These are phyloP conservation scores for Linderniella brevidens DNA, from an alignment of 257 asterid species.

Conservation along the genomic window DNA sequence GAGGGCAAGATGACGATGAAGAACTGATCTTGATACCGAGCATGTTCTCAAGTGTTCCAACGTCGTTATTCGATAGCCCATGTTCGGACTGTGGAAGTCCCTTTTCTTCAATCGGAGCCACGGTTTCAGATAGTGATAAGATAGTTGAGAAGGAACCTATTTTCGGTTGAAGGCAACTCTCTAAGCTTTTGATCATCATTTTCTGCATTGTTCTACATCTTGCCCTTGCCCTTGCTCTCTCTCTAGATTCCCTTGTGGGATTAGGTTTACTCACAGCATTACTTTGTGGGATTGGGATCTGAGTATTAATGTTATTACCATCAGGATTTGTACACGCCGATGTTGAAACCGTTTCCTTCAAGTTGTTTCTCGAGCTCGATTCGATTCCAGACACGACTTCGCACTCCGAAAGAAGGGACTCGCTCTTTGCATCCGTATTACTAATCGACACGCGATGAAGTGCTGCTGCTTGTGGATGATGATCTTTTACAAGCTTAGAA, in stretches of 20 bases:
- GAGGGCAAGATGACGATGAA: too few species aligned
- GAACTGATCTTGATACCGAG: too few species aligned
- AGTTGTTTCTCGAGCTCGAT: slow-evolving; percentile 17
- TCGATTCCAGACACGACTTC: slow-evolving; percentile 20
- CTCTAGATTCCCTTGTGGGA: slow-evolving; percentile 35
- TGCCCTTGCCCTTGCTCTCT: slow-evolving; percentile 43
- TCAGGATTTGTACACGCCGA: not conserved
- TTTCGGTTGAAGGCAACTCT: not conserved
- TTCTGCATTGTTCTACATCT: slow-evolving; percentile 36
- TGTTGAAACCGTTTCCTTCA: not conserved
- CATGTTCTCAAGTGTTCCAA: too few species aligned
- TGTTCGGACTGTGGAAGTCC: not conserved
- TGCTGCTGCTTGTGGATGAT: slow-evolving; percentile 9
- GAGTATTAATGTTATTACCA: slow-evolving; percentile 1
- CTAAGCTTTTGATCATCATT: slow-evolving; percentile 19
- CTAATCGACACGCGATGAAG: not conserved
- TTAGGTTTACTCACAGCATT: too few species aligned
- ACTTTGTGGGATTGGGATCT: too few species aligned
- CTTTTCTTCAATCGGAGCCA: too few species aligned
- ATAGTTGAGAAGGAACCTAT: too few species aligned
- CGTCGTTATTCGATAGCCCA: too few species aligned
- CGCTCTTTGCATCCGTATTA: slow-evolving; percentile 16
- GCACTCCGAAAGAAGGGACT: slow-evolving; percentile 28
- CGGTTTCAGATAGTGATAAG: too few species aligned
- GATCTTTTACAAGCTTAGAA: slow-evolving; percentile 25